Evolutionary conservation across 78 protist genomes (phyloP).

Genomic region (Bodo saltans): DNA sequence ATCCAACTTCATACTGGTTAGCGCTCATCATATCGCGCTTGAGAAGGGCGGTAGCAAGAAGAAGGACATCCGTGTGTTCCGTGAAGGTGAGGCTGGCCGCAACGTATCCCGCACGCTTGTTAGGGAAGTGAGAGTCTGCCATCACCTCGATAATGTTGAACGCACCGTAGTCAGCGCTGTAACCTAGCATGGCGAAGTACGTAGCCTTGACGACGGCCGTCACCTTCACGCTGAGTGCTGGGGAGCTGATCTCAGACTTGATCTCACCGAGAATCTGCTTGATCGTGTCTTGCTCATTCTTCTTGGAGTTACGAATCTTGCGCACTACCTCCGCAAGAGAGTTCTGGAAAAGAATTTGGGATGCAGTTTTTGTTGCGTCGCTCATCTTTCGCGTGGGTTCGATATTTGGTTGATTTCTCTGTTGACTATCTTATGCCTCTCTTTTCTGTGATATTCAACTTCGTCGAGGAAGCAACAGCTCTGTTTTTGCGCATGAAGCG

Average conservation of each 20-base stretch:
- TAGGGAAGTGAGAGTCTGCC: constrained; percentile 62
- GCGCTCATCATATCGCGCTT: constrained; percentile 71
- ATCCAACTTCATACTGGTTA: constrained; percentile 74
- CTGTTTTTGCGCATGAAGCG: too few relatives aligned
- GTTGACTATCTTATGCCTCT: too few relatives aligned
- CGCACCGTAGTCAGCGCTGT: constrained; percentile 84
- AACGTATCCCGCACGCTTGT: constrained; percentile 86
- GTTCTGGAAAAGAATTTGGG: constrained; percentile 67
- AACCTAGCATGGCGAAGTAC: constrained; percentile 91
- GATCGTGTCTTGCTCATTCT: constrained; percentile 70
- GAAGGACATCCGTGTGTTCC: constrained; percentile 80
- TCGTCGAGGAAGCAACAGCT: too few relatives aligned
- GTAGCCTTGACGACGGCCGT: constrained; percentile 80
- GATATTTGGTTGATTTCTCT: too few relatives aligned
- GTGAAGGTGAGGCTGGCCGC: constrained; percentile 80
- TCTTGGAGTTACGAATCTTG: constrained; percentile 72
- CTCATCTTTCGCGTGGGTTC: too few relatives aligned
- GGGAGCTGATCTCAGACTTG: constrained; percentile 68
- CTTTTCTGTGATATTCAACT: too few relatives aligned
- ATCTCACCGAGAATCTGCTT: constrained; percentile 62
- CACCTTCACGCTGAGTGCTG: constrained; percentile 59
- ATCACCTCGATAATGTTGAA: constrained; percentile 91
- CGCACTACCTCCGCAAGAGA: constrained; percentile 78
- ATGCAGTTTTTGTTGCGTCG: too few relatives aligned
- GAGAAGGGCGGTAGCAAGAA: constrained; percentile 83